Percentiles rank a stretch among this genome's conserved stretches.
These are phyloP conservation scores for Knoxia roxburghii DNA, from an alignment of 257 asterid genomes.

Conservation along the genomic window DNA sequence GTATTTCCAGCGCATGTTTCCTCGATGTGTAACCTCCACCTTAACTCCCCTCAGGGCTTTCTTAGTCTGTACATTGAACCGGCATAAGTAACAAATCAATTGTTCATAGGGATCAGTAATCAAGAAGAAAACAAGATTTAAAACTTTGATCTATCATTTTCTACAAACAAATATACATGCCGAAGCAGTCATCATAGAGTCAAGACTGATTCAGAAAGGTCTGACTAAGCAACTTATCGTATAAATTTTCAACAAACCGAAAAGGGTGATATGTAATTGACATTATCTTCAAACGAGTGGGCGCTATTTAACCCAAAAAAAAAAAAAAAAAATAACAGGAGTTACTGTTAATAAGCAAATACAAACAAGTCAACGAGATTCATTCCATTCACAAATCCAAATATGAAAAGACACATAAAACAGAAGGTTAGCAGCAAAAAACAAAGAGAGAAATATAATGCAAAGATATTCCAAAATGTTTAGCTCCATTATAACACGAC, in stretches of 20 bases:
- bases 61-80: constrained; percentile 51
- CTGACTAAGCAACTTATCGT: not conserved
- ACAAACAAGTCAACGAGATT: not conserved
- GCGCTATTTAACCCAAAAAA: not conserved
- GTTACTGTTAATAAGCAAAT: not conserved
- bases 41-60: constrained; percentile 94
- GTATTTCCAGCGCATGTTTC: constrained; percentile 94
- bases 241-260: not conserved
- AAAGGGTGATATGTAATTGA: not conserved
- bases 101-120: too few relatives aligned
- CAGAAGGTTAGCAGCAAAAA: not conserved
- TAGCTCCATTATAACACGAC: not conserved
- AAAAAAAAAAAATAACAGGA: not conserved
- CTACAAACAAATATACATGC: too few relatives aligned
- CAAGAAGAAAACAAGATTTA: too few relatives aligned
- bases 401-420: not conserved
- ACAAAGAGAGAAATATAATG: not conserved
- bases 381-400: not conserved
- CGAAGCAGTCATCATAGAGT: not conserved
- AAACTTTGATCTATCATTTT: too few relatives aligned
- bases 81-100: not conserved
- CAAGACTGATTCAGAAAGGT: not conserved
- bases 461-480: not conserved
- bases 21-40: constrained; percentile 96
- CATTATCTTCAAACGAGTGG: not conserved